Evolutionary conservation across 495 filamentous ascomycete species (phyloP), one percentile per base, ranked within the genome.

Genomic region (Mytilinidion resinicola): DNA sequence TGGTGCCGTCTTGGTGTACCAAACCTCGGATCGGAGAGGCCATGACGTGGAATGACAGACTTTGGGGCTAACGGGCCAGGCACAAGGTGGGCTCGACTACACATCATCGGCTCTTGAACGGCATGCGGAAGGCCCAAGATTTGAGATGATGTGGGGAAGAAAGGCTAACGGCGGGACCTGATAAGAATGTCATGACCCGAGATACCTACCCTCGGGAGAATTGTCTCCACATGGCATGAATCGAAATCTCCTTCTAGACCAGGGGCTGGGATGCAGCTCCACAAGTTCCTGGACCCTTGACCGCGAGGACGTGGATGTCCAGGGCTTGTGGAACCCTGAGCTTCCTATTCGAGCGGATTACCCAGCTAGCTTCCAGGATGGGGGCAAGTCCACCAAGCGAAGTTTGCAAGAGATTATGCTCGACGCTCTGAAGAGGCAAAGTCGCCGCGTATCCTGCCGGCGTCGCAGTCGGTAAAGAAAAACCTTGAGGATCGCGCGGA

Each of bases 141-240:
- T 20, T 25, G 46, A 49, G 4, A 30, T 49, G 21, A 12, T 49
- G 46, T 49, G 46, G 46, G 46, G 46, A 49, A 49, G 17, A 14
- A 21, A 14, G 33, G 19, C 46, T 25, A 49, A 30, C 19, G 4
- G 10, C 14, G 46, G n/a, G 46, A 49, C 21, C 14, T 49, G 15
- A 25, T 25, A 21, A 49, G 46, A 19, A 49, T 1, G 19, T 17
- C 46, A 49, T 25, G 46, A 25, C 33, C 21, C 46, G 20, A 19
- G 46, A 49, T 11, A 49, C 46, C 19, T 49, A 20, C 46, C 21
- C 17, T 49, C 46, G 46, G 46, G 46, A 49, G 46, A 49, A 49
- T 19, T 33, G 46, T 49, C 14, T 25, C 46, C 46, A 49, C 46
- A 49, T 49, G 20, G 46, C 46, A 49, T 25, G 46, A 49, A 49